Conservation (phyloP, 73 alveolate genomes). For the Breviolum minutum region DNA sequence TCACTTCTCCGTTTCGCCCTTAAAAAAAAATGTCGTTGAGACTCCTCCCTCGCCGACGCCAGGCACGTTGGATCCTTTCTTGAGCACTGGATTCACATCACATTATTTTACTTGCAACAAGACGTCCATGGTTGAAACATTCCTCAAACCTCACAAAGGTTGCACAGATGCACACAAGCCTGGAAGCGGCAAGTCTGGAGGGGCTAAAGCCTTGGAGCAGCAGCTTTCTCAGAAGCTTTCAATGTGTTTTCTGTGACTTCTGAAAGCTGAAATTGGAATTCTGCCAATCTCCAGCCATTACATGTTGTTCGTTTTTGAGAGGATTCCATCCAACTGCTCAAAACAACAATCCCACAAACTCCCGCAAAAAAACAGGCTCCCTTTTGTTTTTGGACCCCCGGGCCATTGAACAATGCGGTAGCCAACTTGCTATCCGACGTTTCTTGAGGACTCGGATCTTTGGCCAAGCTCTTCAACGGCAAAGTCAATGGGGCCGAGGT, state of each 20-base stretch:
- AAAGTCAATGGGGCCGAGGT: neutral
- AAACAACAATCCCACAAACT: no score
- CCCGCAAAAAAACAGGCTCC: no score
- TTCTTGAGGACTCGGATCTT: neutral
- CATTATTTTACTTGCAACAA: neutral
- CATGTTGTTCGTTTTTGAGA: no score
- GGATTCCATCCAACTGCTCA: no score
- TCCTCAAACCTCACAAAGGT: no score
- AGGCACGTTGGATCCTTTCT: slow-evolving; percentile 41
- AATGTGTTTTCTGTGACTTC: no score
- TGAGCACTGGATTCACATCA: neutral
- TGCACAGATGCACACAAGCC: neutral
- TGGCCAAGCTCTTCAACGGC: slow-evolving; percentile 1
- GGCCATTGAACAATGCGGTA: neutral
- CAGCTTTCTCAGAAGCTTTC: neutral
- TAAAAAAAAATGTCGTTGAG: no score
- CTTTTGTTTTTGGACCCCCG: neutral
- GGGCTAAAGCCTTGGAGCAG: neutral
- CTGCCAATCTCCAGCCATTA: no score
- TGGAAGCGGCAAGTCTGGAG: slow-evolving; percentile 36
- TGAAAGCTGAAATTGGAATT: no score
- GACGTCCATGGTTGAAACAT: neutral
- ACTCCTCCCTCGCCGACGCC: slow-evolving; percentile 36
- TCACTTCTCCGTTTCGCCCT: no score
- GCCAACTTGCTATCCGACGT: slow-evolving; percentile 2